A percentile compares a stretch with the other conserved stretches of the same genome.
These are phyloP conservation scores for Elsinoe batatas DNA, from an alignment of 2,329 filamentous ascomycete genomes.

Conservation along the genomic window DNA sequence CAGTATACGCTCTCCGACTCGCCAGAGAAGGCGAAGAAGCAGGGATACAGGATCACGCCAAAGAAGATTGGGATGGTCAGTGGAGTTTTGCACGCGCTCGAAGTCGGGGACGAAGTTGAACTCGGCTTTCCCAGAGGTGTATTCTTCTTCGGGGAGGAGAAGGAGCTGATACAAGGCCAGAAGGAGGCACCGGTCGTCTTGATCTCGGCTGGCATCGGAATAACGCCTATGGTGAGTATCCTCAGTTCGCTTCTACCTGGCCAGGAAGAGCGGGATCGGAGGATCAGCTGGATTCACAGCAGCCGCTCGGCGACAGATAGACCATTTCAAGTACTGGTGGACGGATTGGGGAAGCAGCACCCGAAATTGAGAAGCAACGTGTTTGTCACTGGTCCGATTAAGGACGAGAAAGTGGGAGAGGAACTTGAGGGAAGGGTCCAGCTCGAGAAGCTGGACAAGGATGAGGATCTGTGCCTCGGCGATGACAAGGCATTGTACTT, in stretches of 20 bases:
- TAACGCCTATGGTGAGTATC: slow-evolving; percentile 58
- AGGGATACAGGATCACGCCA: slow-evolving; percentile 60
- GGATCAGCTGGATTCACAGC: slow-evolving; percentile 55
- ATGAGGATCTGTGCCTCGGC: slow-evolving; percentile 46
- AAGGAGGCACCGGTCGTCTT: slow-evolving; percentile 50
- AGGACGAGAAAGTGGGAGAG: slow-evolving; percentile 39
- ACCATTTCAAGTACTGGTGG: slow-evolving; percentile 47
- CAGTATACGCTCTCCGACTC: slow-evolving; percentile 66
- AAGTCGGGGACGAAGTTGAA: slow-evolving; percentile 52
- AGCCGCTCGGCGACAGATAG: slow-evolving; percentile 42
- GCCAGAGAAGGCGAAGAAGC: slow-evolving; percentile 44
- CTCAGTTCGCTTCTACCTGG: slow-evolving; percentile 29
- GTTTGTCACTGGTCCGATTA: slow-evolving; percentile 46
- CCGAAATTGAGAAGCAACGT: slow-evolving; percentile 44
- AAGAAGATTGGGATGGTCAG: slow-evolving; percentile 64
- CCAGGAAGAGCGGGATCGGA: slow-evolving; percentile 25
- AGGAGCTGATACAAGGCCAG: background rate
- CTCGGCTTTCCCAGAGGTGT: slow-evolving; percentile 55
- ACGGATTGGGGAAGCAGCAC: slow-evolving; percentile 34
- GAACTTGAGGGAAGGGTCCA: slow-evolving; percentile 50
- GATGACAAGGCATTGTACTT: slow-evolving; percentile 54
- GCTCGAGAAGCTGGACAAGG: slow-evolving; percentile 45
- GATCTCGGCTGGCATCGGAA: slow-evolving; percentile 58
- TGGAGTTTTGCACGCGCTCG: slow-evolving; percentile 57
- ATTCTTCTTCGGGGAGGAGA: slow-evolving; percentile 48